These are phyloP conservation scores for Glebionis coronaria DNA, from an alignment of 129 eudicot genomes.

Conservation along the genomic window DNA sequence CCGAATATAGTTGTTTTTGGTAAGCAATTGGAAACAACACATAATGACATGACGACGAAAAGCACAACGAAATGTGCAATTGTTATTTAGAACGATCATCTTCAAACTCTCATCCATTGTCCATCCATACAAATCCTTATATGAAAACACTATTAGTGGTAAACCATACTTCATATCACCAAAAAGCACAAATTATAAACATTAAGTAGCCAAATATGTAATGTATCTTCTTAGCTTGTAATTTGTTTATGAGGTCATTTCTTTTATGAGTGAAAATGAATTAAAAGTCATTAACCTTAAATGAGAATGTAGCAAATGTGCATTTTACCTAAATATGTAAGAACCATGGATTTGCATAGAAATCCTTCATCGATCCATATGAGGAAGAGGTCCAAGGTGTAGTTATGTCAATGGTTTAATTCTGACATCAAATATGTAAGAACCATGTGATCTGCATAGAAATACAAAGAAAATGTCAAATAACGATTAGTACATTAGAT, in stretches of 20 bases:
- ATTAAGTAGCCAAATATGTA: neutral
- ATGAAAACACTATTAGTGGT: conserved; percentile 87
- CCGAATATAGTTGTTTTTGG: no score
- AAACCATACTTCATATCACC: conserved; percentile 65
- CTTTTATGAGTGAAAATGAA: neutral
- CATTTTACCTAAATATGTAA: conserved; percentile 72
- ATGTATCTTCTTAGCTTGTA: neutral
- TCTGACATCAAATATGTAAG: conserved; percentile 91
- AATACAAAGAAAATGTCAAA: no score
- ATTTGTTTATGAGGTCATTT: conserved; percentile 2
- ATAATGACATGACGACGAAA: conserved; percentile 92
- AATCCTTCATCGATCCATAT: conserved; percentile 93
- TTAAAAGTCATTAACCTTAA: conserved; percentile 1
- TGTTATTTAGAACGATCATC: conserved; percentile 86
- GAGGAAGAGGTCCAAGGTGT: conserved; percentile 88
- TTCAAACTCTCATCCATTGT: conserved; percentile 98
- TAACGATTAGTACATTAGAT: no score
- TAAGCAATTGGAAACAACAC: no score
- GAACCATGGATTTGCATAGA: conserved; percentile 95
- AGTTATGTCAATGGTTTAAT: conserved; percentile 69
- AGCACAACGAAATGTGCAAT: conserved; percentile 95
- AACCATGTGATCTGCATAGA: conserved; percentile 78
- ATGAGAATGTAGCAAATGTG: neutral
- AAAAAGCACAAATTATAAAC: neutral
- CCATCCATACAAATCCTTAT: conserved; percentile 93